These are phyloP conservation scores for Clonostachys chloroleuca DNA, from an alignment of 2,329 filamentous ascomycete genomes.

Conservation along the genomic window DNA sequence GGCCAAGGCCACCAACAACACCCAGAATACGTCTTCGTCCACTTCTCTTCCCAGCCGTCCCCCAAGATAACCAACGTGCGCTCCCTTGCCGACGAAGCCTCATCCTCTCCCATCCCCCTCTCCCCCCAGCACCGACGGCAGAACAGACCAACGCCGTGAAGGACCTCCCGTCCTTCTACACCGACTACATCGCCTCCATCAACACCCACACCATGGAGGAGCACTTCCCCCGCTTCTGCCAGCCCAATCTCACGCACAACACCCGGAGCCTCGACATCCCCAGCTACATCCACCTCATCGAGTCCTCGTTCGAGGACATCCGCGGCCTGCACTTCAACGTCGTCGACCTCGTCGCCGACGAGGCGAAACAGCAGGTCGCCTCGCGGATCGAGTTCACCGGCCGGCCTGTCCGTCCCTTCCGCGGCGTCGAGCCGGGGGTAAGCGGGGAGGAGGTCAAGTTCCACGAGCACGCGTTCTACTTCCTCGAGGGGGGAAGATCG, in stretches of 20 bases:
- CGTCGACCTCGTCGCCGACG: constrained; percentile 19
- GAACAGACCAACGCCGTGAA: no score
- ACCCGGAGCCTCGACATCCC: constrained; percentile 9
- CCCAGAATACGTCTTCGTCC: no score
- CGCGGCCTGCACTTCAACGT: constrained; percentile 16
- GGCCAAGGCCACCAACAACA: no score
- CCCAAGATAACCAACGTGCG: no score
- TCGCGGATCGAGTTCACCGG: constrained; percentile 21
- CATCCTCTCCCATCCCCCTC: neutral
- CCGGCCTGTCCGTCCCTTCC: constrained; percentile 15
- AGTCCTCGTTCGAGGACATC: constrained; percentile 16
- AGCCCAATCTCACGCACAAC: constrained; percentile 20
- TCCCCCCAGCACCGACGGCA: neutral
- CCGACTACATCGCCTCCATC: constrained; percentile 21
- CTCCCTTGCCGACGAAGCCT: neutral
- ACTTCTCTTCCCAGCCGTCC: no score
- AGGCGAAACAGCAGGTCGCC: constrained; percentile 20
- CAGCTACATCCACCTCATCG: constrained; percentile 19
- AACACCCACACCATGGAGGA: constrained; percentile 16
- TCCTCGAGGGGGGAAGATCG: constrained; percentile 23
- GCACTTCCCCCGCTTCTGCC: constrained; percentile 17
- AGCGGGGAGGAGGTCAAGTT: constrained; percentile 19
- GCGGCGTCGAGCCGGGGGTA: constrained; percentile 12
- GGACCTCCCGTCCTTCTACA: constrained; percentile 10
- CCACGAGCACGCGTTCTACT: constrained; percentile 25